Base-by-base conservation (phyloP, 305 asterid genomes). In the Stenogyne calaminthoides region DNA sequence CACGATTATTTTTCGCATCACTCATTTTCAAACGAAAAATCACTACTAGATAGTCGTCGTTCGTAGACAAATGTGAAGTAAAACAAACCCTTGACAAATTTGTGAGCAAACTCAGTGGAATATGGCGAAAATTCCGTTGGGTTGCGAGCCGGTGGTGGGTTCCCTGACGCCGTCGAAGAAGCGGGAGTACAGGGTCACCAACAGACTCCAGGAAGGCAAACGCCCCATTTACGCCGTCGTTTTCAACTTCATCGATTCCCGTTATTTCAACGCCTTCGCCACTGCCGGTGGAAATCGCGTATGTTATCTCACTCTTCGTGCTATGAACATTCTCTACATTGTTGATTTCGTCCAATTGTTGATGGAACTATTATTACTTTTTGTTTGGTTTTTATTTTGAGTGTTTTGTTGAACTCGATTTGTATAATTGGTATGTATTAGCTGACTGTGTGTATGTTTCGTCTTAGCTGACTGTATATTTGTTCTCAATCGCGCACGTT, bases 371-470 rank as follows among this genome's bases (percentile, higher is more conserved):
- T 32, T 25, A 3, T 57, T 57, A 44, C 25, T 55, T 14, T 5
- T 22, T 67, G 14, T 12, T 10, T 15, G 6, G 5, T 0, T 27
- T 27, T 12, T 8, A 20, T 18, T 20, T 1, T 3, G 5, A 36
- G 56, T 71, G 67, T 55, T 46, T 58, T 72, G 60, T 61, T 55
- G 11, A 44, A 42, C 15, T 36, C 0, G 15, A 25, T 10, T 47
- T 9, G 51, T 61, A 9, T 27, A 56, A 34, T 80, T 79, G 18
- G 51, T 76, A 40, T 34, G 71, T 39, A 62, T 69, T 77, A 94
- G 99, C 97, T 94, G 71, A 94, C 99, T 20, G 99, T 94, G 5
- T 94, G 90, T n/a, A n/a, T n/a, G n/a, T n/a, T n/a, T n/a, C n/a
- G n/a, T n/a, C n/a, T n/a, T n/a, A n/a, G n/a, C n/a, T n/a, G n/a